Evolutionary conservation across 2,329 filamentous ascomycete species (phyloP).

Genomic region (Aspergillus candidus): DNA sequence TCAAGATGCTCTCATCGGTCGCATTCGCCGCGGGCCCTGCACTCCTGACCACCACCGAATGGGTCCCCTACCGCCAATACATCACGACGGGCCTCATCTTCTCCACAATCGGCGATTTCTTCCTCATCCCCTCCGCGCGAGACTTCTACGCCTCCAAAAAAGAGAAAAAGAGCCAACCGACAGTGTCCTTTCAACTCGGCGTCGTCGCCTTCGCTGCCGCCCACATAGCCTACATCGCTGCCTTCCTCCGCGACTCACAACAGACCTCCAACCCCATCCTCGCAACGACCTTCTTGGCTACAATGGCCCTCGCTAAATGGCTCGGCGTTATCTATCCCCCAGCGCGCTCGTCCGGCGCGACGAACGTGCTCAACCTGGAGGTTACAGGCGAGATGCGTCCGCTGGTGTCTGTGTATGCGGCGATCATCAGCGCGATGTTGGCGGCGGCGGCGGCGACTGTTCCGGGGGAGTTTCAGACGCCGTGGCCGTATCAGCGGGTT

Average conservation of each 20-base stretch:
- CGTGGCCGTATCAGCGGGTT: conserved; percentile 16
- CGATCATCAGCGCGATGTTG: conserved; percentile 25
- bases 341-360: conserved; percentile 3
- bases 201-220: conserved; percentile 24
- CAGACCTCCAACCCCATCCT: conserved; percentile 11
- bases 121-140: conserved; percentile 19
- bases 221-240: conserved; percentile 24
- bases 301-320: conserved; percentile 18
- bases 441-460: conserved; percentile 19
- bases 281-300: conserved; percentile 12
- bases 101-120: conserved; percentile 22
- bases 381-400: conserved; percentile 21
- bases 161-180: conserved; percentile 5
- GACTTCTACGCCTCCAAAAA: conserved; percentile 14
- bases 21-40: conserved; percentile 23
- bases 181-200: conserved; percentile 23
- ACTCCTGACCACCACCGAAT: conserved; percentile 13
- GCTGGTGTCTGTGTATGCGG: conserved; percentile 19
- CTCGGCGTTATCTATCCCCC: conserved; percentile 23
- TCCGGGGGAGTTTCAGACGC: background rate
- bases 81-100: conserved; percentile 21
- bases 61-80: conserved; percentile 13
- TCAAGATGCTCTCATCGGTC: conserved; percentile 25
- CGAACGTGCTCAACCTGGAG: conserved; percentile 20
- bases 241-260: conserved; percentile 18